These are phyloP conservation scores for Barnettozyma californica DNA, from an alignment of 805 yeast species.

Conservation along the genomic window DNA sequence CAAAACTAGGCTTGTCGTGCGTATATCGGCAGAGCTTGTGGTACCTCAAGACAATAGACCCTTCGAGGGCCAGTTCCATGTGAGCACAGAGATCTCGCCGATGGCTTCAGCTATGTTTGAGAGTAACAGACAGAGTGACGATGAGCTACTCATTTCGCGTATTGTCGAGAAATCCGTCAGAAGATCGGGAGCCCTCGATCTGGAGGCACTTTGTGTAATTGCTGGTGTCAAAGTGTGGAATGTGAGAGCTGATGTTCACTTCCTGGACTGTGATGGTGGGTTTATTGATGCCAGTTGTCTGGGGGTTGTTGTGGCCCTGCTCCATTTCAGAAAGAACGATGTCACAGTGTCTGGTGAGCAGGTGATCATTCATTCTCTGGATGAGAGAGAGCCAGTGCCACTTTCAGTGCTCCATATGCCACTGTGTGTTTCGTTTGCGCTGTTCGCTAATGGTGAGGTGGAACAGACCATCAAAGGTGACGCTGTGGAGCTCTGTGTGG, in stretches of 20 bases:
- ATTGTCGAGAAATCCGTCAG: conserved; percentile 88
- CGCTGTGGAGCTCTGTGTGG: conserved; percentile 51
- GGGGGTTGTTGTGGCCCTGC: conserved; percentile 81
- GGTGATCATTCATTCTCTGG: conserved; percentile 59
- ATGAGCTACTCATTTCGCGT: conserved; percentile 75
- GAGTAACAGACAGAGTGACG: conserved; percentile 60
- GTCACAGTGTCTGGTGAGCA: conserved; percentile 63
- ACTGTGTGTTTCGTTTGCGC: conserved; percentile 82
- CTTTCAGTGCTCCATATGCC: conserved; percentile 86
- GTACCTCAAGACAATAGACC: conserved; percentile 89
- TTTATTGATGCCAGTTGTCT: conserved; percentile 85
- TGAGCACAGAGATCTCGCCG: conserved; percentile 81
- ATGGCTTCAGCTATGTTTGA: conserved; percentile 89
- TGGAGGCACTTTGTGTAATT: conserved; percentile 83
- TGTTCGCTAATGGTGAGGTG: conserved; percentile 61
- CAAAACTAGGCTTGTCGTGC: conserved; percentile 61
- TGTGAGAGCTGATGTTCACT: conserved; percentile 84
- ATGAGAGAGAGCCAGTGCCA: conserved; percentile 84
- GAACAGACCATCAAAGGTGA: conserved; percentile 72
- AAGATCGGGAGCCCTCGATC: conserved; percentile 84
- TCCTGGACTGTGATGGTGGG: conserved; percentile 88
- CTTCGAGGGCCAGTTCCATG: conserved; percentile 83
- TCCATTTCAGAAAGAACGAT: conserved; percentile 83
- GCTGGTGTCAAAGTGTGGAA: conserved; percentile 93
- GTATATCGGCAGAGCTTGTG: conserved; percentile 70